Evolutionary conservation across 1,284 basidiomycete genomes (phyloP), one percentile per base, ranked within the genome.

Genomic region (Ceratobasidium sp.): DNA sequence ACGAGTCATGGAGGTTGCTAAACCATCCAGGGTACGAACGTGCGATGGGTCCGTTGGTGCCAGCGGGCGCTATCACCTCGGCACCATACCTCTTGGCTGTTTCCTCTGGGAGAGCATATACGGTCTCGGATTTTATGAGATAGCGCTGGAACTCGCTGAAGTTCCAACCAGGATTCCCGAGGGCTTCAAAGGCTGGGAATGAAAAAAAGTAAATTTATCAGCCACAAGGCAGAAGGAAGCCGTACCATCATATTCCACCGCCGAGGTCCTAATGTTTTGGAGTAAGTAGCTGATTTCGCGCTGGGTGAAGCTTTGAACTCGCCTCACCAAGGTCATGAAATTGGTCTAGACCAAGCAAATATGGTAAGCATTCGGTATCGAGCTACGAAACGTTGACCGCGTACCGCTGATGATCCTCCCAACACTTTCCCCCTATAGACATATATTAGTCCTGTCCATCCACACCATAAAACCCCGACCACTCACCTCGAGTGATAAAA

Each of bases 351-450:
- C n/a, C n/a, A n/a, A n/a, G n/a, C n/a, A n/a, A n/a, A n/a, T n/a
- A n/a, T n/a, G n/a, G n/a, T n/a, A n/a, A n/a, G n/a, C n/a, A n/a
- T n/a, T n/a, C n/a, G n/a, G n/a, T n/a, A n/a, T n/a, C n/a, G n/a
- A n/a, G n/a, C n/a, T n/a, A n/a, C n/a, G n/a, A n/a, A n/a, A n/a
- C n/a, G n/a, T n/a, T n/a, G n/a, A n/a, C n/a, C n/a, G n/a, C n/a
- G 54, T 40, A 74, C 69, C 29, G 75, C 73, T 27, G 76, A 76
- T 52, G 74, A 74, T 2, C 78, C 78, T n/a, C 77, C 77, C 4
- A 79, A 75, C 1, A 73, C 71, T 50, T 77, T 77, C 35, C 77
- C 77, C 57, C 77, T 71, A 17, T 29, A n/a, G 13, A 22, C 47
- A 17, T n/a, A n/a, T n/a, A n/a, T n/a, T n/a, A n/a, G n/a, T n/a